A percentile compares a stretch with the other conserved stretches of the same genome.
Evolutionary conservation across 768 basidiomycete genomes (phyloP).

Genomic region (Tulasnella sp.): DNA sequence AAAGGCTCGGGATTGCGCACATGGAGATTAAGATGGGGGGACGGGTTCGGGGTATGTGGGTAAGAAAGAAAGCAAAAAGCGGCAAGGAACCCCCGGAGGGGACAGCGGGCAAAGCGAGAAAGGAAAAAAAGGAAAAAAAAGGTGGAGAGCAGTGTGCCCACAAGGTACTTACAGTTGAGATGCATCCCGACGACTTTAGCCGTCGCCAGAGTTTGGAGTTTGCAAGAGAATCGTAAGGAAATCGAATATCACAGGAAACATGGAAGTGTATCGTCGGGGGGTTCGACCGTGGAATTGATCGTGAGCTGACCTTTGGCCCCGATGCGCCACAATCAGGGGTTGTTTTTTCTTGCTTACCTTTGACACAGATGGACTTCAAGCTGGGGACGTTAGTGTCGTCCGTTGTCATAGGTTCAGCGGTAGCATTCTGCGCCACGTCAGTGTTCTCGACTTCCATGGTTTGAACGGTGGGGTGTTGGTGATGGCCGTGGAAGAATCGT

Average conservation of each 20-base stretch:
- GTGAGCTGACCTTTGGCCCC: not conserved
- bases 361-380: conserved; percentile 4
- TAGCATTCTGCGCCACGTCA: not conserved
- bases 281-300: not conserved
- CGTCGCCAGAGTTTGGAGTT: conserved; percentile 4
- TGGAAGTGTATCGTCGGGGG: not conserved
- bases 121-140: not conserved
- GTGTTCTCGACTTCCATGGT: not conserved
- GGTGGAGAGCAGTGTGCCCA: not conserved
- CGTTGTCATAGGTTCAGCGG: not conserved
- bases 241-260: not conserved
- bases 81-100: not conserved
- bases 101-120: too few species aligned
- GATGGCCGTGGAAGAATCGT: not conserved
- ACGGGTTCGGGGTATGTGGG: not conserved
- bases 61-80: conserved; percentile 1
- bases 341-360: not conserved
- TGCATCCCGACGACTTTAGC: conserved; percentile 51
- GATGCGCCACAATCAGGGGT: not conserved
- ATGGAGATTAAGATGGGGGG: not conserved
- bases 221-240: not conserved
- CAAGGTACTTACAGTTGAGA: conserved; percentile 49
- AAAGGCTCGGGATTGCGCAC: not conserved
- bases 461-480: not conserved
- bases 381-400: not conserved